Evolutionary conservation across 1,284 basidiomycete genomes (phyloP).

Genomic region (Bjerkandera adusta): DNA sequence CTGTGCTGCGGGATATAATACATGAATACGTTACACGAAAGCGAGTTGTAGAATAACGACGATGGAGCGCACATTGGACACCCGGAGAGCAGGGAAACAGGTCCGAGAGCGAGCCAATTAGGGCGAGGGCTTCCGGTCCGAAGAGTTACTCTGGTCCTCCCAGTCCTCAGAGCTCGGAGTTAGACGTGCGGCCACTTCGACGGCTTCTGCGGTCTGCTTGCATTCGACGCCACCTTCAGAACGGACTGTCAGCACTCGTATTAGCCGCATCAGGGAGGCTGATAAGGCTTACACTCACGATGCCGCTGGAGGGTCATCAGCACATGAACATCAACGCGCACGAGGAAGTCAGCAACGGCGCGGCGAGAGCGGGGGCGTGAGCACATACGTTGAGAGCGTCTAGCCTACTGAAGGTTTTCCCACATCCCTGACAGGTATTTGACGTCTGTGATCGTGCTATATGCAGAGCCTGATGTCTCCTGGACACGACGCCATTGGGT

Average conservation of each 20-base stretch:
- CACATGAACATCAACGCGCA: constrained; percentile 12
- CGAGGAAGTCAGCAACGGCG: constrained; percentile 18
- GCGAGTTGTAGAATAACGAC: too few relatives aligned
- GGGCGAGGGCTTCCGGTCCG: constrained; percentile 20
- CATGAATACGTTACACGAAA: constrained; percentile 4
- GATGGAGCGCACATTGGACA: not conserved
- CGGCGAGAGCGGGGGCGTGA: constrained; percentile 10
- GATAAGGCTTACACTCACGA: constrained; percentile 25
- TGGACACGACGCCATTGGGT: constrained; percentile 25
- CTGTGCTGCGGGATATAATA: constrained; percentile 9
- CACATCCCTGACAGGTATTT: constrained; percentile 89
- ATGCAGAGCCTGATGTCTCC: constrained; percentile 86
- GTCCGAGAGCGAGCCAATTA: not conserved
- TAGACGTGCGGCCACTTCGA: constrained; percentile 26
- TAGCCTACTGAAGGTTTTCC: constrained; percentile 90
- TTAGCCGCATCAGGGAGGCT: constrained; percentile 3
- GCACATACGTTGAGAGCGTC: constrained; percentile 87
- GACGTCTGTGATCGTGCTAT: constrained; percentile 72
- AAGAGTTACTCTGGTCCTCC: constrained; percentile 28
- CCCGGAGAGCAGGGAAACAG: not conserved
- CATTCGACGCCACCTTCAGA: constrained; percentile 81
- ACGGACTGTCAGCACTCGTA: constrained; percentile 49
- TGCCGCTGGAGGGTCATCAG: constrained; percentile 29
- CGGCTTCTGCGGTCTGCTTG: constrained; percentile 35
- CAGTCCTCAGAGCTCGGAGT: constrained; percentile 31